Conservation (phyloP, 768 basidiomycete species). For the Mycena polygramma region DNA sequence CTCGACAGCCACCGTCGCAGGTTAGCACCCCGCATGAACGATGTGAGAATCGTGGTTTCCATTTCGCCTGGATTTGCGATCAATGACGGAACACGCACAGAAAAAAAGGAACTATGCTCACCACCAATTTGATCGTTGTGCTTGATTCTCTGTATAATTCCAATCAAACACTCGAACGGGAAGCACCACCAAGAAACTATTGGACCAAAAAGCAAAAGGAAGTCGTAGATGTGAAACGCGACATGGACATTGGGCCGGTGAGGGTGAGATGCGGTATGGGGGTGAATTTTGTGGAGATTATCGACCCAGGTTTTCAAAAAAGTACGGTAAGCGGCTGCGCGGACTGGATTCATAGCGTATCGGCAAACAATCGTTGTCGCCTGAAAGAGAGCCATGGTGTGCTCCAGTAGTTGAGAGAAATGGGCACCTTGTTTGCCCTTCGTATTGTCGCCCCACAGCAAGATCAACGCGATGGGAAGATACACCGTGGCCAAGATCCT, state of each 20-base stretch:
- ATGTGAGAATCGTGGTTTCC: too few species aligned
- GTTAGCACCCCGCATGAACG: too few species aligned
- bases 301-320: conserved; percentile 43
- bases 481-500: conserved; percentile 43
- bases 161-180: too few species aligned
- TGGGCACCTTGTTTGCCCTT: conserved; percentile 10
- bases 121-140: too few species aligned
- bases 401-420: conserved; percentile 37
- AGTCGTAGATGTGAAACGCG: conserved; percentile 40
- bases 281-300: conserved; percentile 39
- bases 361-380: conserved; percentile 40
- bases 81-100: too few species aligned
- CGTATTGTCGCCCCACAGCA: conserved; percentile 44
- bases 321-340: conserved; percentile 25
- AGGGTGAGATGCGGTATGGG: conserved; percentile 39
- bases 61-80: too few species aligned
- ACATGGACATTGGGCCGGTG: conserved; percentile 13
- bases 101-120: too few species aligned
- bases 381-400: conserved; percentile 46
- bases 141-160: too few species aligned
- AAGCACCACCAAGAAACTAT: too few species aligned
- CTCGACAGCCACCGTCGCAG: too few species aligned
- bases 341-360: conserved; percentile 24
- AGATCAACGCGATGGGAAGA: conserved; percentile 50
- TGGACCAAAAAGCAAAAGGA: too few species aligned